Percentiles rank a stretch among this genome's conserved stretches.
Conservation (phyloP, 2,329 filamentous ascomycete genomes). For the Aspergillus oerlinghausenensis region DNA sequence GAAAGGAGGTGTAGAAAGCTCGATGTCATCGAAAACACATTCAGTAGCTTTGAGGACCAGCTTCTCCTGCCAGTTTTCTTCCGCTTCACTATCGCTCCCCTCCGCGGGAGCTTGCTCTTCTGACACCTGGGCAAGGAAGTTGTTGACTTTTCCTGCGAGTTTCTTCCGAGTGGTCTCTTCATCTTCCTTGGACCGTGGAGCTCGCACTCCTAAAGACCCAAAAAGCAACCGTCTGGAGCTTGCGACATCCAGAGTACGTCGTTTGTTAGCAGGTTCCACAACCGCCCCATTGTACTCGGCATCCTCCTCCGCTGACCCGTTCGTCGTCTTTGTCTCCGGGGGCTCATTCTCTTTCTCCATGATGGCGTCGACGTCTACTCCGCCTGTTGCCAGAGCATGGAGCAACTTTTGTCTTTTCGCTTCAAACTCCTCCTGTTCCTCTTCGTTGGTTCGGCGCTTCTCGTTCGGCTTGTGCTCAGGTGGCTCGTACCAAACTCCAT, state of each 20-base stretch:
- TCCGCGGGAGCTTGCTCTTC: constrained; percentile 21
- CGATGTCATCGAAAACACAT: constrained; percentile 66
- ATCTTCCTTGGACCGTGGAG: constrained; percentile 64
- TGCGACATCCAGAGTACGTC: constrained; percentile 52
- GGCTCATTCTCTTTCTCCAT: constrained; percentile 29
- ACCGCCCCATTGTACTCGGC: constrained; percentile 9
- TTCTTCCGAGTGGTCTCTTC: constrained; percentile 59
- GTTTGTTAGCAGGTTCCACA: constrained; percentile 19
- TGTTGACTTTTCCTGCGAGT: constrained; percentile 52
- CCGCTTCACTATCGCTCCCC: constrained; percentile 41
- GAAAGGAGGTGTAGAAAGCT: constrained; percentile 74
- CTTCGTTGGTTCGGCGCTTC: constrained; percentile 12
- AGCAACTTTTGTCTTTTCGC: constrained; percentile 49
- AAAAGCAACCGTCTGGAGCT: constrained; percentile 67
- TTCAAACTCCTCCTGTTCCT: constrained; percentile 45
- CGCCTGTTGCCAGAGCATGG: constrained; percentile 48
- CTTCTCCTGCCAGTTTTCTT: constrained; percentile 67
- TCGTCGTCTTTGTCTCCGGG: constrained; percentile 10
- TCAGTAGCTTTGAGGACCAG: constrained; percentile 77
- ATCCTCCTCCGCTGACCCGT: constrained; percentile 6
- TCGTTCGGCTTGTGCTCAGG: constrained; percentile 13
- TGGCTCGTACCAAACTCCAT: constrained; percentile 19
- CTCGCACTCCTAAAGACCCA: constrained; percentile 64
- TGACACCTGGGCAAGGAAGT: constrained; percentile 22
- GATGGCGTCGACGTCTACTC: constrained; percentile 43